Base-by-base conservation (phyloP, 176 grass and related monocot genomes). In the Hordeum marinum region DNA sequence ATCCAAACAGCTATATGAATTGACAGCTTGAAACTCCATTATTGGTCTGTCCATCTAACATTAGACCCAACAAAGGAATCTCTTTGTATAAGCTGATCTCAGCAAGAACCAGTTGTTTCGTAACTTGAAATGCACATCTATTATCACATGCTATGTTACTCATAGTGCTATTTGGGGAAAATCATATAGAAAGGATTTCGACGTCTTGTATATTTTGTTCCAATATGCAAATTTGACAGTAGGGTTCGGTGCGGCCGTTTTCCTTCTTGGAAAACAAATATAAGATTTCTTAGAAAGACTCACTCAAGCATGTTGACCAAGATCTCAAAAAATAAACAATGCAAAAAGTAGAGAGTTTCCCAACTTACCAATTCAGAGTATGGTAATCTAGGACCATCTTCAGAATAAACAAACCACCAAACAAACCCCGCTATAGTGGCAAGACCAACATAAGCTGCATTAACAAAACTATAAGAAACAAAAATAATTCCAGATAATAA, bases 341-440 rank as follows among this genome's bases (percentile, higher is more conserved):
- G 26, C 4, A 67, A 31, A 82, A 63, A 83, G 12, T 7, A 15
- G n/a, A 63, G 24, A 65, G 40, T 54, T 82, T 60, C 35, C 18
- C 26, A 80, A 71, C 80, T 85, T 92, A 99, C 96, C 91, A 99
- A 83, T 94, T 99, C 96, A 68, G 80, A 92, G 83, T 99, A 99
- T 85, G 91, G 89, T 80, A 99, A 85, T 35, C 79, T 91, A 87
- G 96, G 96, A 48, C 96, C 96, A 90, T 88, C 73, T 83, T 95
- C 96, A 80, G 90, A 92, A 90, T 96, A 99, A 87, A 99, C 90
- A 75, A 99, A 99, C 93, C 96, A 99, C 96, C 96, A 99, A 70
- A 94, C 91, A 32, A 99, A 99, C 43, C 96, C 96, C 23, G 86
- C 91, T 81, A 99, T 95, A 68, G 96, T 99, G 83, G 96, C 96